Evolutionary conservation across 2,329 filamentous ascomycete genomes (phyloP).

Genomic region (Pseudocercospora musae): DNA sequence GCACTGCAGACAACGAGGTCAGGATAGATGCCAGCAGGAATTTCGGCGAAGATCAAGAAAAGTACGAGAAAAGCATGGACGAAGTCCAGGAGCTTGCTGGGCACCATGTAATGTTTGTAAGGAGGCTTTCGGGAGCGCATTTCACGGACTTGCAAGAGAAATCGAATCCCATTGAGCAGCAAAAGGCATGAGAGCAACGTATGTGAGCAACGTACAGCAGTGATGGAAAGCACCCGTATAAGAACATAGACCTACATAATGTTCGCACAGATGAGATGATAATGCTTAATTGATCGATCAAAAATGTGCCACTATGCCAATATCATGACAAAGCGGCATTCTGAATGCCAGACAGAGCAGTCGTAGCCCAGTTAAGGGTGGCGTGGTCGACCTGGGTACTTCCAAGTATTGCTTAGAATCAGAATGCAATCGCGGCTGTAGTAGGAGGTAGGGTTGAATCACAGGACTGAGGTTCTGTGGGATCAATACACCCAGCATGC

Average conservation of each 20-base stretch:
- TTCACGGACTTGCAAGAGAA: slow-evolving; percentile 33
- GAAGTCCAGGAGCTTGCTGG: slow-evolving; percentile 12
- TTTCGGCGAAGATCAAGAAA: slow-evolving; percentile 5
- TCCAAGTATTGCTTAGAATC: too few relatives aligned
- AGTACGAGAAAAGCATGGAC: slow-evolving; percentile 14
- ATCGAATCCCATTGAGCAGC: slow-evolving; percentile 27
- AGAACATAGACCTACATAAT: background rate
- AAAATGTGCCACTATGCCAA: too few relatives aligned
- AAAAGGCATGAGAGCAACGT: background rate
- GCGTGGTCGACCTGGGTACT: too few relatives aligned
- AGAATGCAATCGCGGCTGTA: too few relatives aligned
- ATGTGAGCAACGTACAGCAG: background rate
- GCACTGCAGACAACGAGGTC: background rate
- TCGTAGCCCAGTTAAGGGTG: too few relatives aligned
- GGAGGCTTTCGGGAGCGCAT: slow-evolving; percentile 17
- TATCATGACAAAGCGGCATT: too few relatives aligned
- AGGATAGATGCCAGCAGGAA: slow-evolving; percentile 14
- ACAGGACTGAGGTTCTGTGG: too few relatives aligned
- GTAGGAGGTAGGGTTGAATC: too few relatives aligned
- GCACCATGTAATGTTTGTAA: slow-evolving; percentile 4
- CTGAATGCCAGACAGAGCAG: too few relatives aligned
- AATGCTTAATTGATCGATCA: background rate
- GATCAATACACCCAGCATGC: too few relatives aligned
- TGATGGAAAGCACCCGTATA: background rate
- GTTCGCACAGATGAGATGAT: background rate